Conservation (phyloP, 2,329 filamentous ascomycete genomes). For the Neonectria neomacrospora region DNA sequence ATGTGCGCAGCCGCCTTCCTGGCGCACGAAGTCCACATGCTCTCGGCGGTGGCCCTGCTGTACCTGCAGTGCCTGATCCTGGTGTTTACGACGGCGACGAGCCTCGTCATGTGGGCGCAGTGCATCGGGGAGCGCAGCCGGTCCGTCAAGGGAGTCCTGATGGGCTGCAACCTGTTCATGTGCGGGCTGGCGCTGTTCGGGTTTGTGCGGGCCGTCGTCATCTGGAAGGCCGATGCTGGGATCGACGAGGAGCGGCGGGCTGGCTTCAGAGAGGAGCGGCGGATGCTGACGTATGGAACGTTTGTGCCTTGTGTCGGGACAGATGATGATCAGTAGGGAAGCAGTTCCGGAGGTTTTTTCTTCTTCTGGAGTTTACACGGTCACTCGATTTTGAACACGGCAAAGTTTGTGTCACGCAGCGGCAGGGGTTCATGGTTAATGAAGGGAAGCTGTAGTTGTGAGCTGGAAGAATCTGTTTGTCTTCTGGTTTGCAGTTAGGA, state of each 20-base stretch:
- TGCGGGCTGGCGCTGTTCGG: slow-evolving; percentile 44
- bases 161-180: slow-evolving; percentile 44
- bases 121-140: slow-evolving; percentile 39
- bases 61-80: slow-evolving; percentile 45
- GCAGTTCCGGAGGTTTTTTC: neutral
- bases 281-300: slow-evolving; percentile 34
- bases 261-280: neutral
- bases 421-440: neutral
- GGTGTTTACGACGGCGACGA: slow-evolving; percentile 32
- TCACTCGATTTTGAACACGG: neutral
- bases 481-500: neutral
- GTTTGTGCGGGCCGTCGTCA: slow-evolving; percentile 43
- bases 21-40: slow-evolving; percentile 41
- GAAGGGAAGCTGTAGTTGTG: neutral
- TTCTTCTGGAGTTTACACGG: neutral
- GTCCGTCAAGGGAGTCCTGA: slow-evolving; percentile 40
- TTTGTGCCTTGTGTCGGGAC: slow-evolving; percentile 22
- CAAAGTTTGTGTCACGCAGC: neutral
- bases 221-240: slow-evolving; percentile 41
- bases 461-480: neutral
- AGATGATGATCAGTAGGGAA: neutral
- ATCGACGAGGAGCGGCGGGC: slow-evolving; percentile 17
- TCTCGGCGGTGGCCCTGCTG: slow-evolving; percentile 43
- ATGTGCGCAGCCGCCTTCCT: slow-evolving; percentile 40
- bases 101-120: slow-evolving; percentile 37